A percentile compares a stretch with the other conserved stretches of the same genome.
These are phyloP conservation scores for Onygena corvina DNA, from an alignment of 2,329 filamentous ascomycete genomes.

Conservation along the genomic window DNA sequence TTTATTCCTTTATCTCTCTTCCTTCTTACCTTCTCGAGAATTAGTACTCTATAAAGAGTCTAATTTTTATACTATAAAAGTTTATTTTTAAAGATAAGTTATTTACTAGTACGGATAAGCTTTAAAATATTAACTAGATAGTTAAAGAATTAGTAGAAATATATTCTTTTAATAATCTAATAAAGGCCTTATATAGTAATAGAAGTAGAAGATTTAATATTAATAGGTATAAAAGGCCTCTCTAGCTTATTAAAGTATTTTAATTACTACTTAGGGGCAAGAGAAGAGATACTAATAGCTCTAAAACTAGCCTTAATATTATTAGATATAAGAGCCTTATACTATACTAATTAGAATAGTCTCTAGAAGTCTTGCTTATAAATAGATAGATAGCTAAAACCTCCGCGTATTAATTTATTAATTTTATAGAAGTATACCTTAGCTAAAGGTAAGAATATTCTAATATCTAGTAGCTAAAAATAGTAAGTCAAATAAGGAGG, in stretches of 20 bases:
- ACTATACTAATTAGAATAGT: not conserved
- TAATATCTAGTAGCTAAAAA: not conserved
- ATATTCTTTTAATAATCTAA: too few relatives aligned
- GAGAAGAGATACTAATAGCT: not conserved
- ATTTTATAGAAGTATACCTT: not conserved
- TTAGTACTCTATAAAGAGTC: too few relatives aligned
- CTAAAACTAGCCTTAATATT: not conserved
- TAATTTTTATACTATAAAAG: too few relatives aligned
- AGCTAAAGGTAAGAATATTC: not conserved
- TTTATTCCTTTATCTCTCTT: too few relatives aligned
- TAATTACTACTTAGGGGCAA: not conserved
- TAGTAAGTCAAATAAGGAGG: not conserved
- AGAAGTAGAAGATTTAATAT: too few relatives aligned
- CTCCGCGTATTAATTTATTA: not conserved
- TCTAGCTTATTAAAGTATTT: slow-evolving; percentile 3
- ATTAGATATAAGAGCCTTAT: not conserved
- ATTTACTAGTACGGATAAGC: too few relatives aligned
- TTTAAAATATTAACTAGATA: too few relatives aligned
- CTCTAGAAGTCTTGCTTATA: not conserved
- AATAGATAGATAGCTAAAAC: not conserved
- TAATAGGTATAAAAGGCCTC: too few relatives aligned
- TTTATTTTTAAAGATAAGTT: too few relatives aligned
- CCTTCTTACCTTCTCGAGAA: too few relatives aligned
- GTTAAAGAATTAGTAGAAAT: too few relatives aligned
- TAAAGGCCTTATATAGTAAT: too few relatives aligned